phyloP scores from a whole-genome alignment of 192 early-diverging fungal genomes.

The Coemansia sp. region DNA sequence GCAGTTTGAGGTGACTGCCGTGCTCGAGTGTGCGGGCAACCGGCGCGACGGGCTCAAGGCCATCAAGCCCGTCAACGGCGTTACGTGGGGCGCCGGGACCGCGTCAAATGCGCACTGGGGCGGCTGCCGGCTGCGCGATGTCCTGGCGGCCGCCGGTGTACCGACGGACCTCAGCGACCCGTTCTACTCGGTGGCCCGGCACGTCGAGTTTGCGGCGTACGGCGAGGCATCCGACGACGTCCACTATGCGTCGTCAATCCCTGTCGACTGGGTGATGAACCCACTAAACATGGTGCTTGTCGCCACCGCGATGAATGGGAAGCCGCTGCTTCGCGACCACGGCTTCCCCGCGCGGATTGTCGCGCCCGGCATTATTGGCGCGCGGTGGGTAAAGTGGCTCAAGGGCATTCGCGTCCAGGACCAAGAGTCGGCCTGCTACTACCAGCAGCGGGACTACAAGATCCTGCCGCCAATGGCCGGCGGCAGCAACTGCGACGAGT shows the following conservation, averaged over 20 bases:
- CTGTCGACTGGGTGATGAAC: conserved; percentile 60
- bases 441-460: conserved; percentile 79
- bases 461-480: conserved; percentile 70
- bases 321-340: conserved; percentile 69
- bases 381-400: conserved; percentile 84
- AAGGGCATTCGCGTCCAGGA: conserved; percentile 54
- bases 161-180: conserved; percentile 46
- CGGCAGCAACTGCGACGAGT: conserved; percentile 39
- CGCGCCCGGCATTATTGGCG: conserved; percentile 85
- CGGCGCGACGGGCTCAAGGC: conserved; percentile 71
- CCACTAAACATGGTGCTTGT: conserved; percentile 64
- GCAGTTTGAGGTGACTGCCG: conserved; percentile 56
- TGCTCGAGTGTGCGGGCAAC: conserved; percentile 83
- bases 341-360: conserved; percentile 83
- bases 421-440: conserved; percentile 57
- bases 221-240: conserved; percentile 62
- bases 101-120: conserved; percentile 73
- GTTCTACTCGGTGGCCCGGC: conserved; percentile 41
- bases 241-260: conserved; percentile 74
- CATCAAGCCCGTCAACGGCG: conserved; percentile 70
- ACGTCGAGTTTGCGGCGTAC: conserved; percentile 61
- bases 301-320: conserved; percentile 77
- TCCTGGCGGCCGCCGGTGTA: conserved; percentile 60
- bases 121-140: conserved; percentile 70
- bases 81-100: conserved; percentile 75